A percentile compares a stretch with the other conserved stretches of the same genome.
Evolutionary conservation across 192 early-diverging fungal genomes (phyloP).

Genomic region (Endogone sp.): DNA sequence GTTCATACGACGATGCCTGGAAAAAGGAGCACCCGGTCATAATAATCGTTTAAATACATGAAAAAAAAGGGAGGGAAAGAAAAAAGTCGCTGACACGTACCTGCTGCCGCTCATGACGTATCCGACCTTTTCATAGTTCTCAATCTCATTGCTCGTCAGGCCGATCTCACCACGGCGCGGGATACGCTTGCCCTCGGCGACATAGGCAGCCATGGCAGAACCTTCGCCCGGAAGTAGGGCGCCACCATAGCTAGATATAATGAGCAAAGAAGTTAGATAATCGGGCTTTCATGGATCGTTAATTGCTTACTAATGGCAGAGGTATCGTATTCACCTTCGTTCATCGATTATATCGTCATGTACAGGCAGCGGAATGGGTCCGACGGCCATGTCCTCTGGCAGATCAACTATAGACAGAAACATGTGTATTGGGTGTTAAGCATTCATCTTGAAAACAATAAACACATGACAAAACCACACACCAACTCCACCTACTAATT

Average conservation of each 20-base stretch:
- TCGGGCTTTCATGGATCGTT: slow-evolving; percentile 28
- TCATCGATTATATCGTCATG: slow-evolving; percentile 60
- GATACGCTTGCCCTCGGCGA: slow-evolving; percentile 91
- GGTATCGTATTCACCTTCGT: slow-evolving; percentile 35
- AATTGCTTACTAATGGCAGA: slow-evolving; percentile 4
- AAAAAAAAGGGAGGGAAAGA: background rate
- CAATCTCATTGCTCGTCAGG: slow-evolving; percentile 78
- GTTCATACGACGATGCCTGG: slow-evolving; percentile 86
- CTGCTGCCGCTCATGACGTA: slow-evolving; percentile 97
- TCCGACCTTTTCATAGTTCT: slow-evolving; percentile 78
- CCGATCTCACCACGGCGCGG: slow-evolving; percentile 98
- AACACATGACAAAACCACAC: background rate
- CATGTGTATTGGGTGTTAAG: background rate
- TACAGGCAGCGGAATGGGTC: slow-evolving; percentile 57
- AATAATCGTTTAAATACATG: background rate
- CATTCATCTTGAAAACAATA: background rate
- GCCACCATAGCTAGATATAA: slow-evolving; percentile 61
- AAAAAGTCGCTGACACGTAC: slow-evolving; percentile 18
- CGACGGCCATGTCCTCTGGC: slow-evolving; percentile 63
- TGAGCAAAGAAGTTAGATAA: background rate
- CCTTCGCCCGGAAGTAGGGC: slow-evolving; percentile 87
- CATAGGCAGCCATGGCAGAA: slow-evolving; percentile 84
- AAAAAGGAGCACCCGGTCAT: background rate
- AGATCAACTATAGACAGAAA: slow-evolving; percentile 38
- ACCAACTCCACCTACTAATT: too few species aligned